Base-by-base conservation (phyloP, 1,284 basidiomycete genomes). In the Sphaerobolus stellatus region DNA sequence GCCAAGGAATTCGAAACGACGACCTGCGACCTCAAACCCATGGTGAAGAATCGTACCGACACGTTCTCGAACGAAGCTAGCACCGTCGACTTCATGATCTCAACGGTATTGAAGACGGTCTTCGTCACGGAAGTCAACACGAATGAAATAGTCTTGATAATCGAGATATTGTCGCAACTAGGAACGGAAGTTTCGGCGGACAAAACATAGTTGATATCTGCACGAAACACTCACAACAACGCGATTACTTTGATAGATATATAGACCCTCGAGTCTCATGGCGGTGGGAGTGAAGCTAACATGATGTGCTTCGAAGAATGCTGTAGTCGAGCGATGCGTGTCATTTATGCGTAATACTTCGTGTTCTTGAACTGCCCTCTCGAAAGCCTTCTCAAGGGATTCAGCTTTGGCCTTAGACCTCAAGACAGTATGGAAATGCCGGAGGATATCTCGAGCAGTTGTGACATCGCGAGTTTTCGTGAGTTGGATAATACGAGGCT, bases 61-160 rank as follows among this genome's bases (percentile, higher is more conserved):
- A 45, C 79, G 71, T 11, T 61, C 57, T 25, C 66, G 60, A 52
- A 84, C 71, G 57, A 84, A 83, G 1, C 50, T 60, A 16, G 64
- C 64, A 1, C 75, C 75, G 59, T 84, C 75, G 4, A 83, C 68
- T 13, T 81, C 80, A 22, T 74, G 71, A 60, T 82, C 76, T 58
- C 76, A 78, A 27, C 77, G 77, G 60, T 74, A 75, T 36, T 75
- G 73, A 1, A 80, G 64, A 3, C 71, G 62, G 18, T 74, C 77
- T 62, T 88, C 85, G 43, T 86, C 83, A 20, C 73, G 69, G 64
- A 87, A 86, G 50, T 72, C 76, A 47, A 89, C 84, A 11, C 86
- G 81, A 7, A 90, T 61, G 64, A 89, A 89, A 30, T 69, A 74
- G 46, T 79, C 74, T 34, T 81, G 77, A 53, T 82, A 64, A 30